phyloP scores from a whole-genome alignment of 305 asterid genomes.

The Fraxinus xanthoxyloides region DNA sequence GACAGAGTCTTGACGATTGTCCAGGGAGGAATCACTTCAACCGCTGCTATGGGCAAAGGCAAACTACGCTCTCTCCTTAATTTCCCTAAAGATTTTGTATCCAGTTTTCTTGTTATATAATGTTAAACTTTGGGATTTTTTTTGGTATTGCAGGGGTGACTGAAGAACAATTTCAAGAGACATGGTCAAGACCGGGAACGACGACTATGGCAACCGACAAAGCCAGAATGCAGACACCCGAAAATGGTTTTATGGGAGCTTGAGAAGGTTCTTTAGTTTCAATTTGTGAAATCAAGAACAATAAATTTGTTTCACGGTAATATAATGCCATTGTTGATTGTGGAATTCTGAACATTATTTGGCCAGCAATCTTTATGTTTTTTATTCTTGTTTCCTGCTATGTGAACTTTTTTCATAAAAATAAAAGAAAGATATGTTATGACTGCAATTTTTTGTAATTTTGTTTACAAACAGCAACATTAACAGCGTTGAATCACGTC shows the following conservation, averaged over 20 bases:
- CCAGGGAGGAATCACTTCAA: slow-evolving; percentile 94
- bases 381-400: slow-evolving; percentile 6
- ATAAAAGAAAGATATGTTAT: not conserved
- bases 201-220: slow-evolving; percentile 49
- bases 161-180: slow-evolving; percentile 84
- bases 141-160: slow-evolving; percentile 66
- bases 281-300: slow-evolving; percentile 23
- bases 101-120: not conserved
- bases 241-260: slow-evolving; percentile 10
- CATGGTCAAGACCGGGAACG: slow-evolving; percentile 84
- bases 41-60: slow-evolving; percentile 99
- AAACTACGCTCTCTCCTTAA: not conserved
- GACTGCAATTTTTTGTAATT: not conserved
- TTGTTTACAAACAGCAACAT: not conserved
- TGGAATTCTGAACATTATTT: slow-evolving; percentile 31
- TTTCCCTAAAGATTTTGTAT: not conserved
- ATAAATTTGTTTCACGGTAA: slow-evolving; percentile 25
- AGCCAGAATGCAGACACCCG: slow-evolving; percentile 55
- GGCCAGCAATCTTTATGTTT: slow-evolving; percentile 22
- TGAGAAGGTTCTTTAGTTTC: slow-evolving; percentile 21
- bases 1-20: slow-evolving; percentile 88
- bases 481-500: not conserved
- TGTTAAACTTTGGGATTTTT: not conserved
- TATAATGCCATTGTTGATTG: slow-evolving; percentile 38
- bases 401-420: slow-evolving; percentile 18